Conservation (phyloP, 1,284 basidiomycete genomes). For the Coniferiporia sulphurascens region DNA sequence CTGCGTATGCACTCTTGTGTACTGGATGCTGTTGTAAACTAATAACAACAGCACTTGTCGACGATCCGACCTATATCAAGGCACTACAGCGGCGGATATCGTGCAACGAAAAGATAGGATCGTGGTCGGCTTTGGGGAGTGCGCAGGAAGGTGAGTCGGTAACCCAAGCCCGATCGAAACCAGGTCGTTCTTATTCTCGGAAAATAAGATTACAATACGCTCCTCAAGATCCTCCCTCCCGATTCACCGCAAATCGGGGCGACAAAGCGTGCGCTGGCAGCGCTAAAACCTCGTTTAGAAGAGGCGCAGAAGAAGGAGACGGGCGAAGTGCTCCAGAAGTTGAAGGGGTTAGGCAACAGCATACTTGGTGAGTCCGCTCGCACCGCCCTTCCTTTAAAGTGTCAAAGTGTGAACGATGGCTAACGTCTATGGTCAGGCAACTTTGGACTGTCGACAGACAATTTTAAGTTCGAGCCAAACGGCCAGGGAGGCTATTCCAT, state of each 20-base stretch:
- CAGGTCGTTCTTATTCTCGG: not conserved
- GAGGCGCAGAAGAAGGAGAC: constrained; percentile 84
- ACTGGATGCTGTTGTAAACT: constrained; percentile 11
- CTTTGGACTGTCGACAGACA: constrained; percentile 86
- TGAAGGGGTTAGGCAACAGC: constrained; percentile 90
- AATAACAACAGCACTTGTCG: constrained; percentile 60
- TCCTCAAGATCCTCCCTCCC: constrained; percentile 59
- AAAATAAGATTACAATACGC: constrained; percentile 66
- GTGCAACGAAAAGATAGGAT: constrained; percentile 75
- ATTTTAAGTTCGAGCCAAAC: constrained; percentile 92
- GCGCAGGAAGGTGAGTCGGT: constrained; percentile 73
- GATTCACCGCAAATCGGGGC: constrained; percentile 48
- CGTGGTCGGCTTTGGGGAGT: constrained; percentile 78
- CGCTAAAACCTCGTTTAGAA: constrained; percentile 64
- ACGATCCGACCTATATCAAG: constrained; percentile 84
- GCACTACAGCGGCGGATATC: constrained; percentile 83
- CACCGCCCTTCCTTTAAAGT: not conserved
- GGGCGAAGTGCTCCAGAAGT: constrained; percentile 86
- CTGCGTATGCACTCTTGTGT: constrained; percentile 6
- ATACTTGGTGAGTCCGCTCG: constrained; percentile 65
- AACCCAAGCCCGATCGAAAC: not conserved
- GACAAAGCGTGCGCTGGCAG: constrained; percentile 44
- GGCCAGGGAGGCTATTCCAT: constrained; percentile 92
- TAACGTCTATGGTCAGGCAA: constrained; percentile 44
- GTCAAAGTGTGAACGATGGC: not conserved